Evolutionary conservation across 2,329 filamentous ascomycete species (phyloP).

Genomic region (Diaporthe amygdali): DNA sequence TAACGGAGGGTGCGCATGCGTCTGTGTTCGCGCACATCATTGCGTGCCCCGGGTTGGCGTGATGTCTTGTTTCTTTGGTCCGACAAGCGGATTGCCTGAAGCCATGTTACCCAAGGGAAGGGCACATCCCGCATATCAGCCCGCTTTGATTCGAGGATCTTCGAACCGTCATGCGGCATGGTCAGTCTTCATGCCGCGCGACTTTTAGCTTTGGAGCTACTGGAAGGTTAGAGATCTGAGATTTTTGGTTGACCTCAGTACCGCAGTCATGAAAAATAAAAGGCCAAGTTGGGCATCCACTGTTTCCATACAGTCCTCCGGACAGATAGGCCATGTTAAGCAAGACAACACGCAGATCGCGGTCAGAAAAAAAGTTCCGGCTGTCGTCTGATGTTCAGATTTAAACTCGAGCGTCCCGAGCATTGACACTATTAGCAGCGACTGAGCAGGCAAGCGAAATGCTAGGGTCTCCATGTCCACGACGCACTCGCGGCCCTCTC

Average conservation of each 20-base stretch:
- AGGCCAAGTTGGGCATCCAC: neutral
- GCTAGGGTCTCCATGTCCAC: slow-evolving; percentile 5
- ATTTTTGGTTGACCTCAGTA: neutral
- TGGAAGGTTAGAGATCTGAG: slow-evolving; percentile 4
- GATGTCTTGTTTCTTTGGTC: neutral
- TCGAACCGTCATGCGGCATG: neutral
- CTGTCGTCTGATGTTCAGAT: slow-evolving; percentile 12
- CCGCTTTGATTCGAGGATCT: slow-evolving; percentile 15
- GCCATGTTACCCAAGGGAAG: slow-evolving; percentile 6
- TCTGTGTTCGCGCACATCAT: neutral
- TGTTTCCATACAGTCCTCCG: neutral
- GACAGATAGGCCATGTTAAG: neutral
- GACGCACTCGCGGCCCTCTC: neutral
- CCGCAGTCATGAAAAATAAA: neutral
- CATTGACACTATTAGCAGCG: neutral
- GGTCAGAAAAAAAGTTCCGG: neutral
- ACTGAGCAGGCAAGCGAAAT: neutral
- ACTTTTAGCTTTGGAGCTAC: slow-evolving; percentile 14
- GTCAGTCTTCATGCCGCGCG: neutral
- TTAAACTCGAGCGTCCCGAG: slow-evolving; percentile 10
- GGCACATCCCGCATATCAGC: slow-evolving; percentile 10
- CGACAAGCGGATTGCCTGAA: neutral
- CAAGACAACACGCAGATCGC: neutral
- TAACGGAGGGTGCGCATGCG: neutral
- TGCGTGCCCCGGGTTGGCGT: neutral